Evolutionary conservation across 1,284 basidiomycete species (phyloP), one percentile per base, ranked within the genome.

Genomic region (Cutaneotrichosporon sp.): DNA sequence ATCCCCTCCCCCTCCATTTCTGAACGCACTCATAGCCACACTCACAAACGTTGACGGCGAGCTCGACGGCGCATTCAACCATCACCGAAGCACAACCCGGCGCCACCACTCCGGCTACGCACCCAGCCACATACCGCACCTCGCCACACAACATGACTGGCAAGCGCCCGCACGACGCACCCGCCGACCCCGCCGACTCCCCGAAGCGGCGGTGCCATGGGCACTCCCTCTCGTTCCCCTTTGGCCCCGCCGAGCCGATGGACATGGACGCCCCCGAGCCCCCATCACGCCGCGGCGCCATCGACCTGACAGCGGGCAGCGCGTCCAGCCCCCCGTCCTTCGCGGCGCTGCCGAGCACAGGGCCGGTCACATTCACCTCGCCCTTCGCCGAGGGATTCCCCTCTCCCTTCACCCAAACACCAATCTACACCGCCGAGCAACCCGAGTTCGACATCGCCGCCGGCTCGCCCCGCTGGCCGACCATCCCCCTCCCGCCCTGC

Each of bases 401-500:
- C 22, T 47, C 29, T 4, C 5, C 29, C 29, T 29, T 29, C 29
- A n/a, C n/a, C n/a, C n/a, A n/a, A n/a, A n/a, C n/a, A n/a, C 45
- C n/a, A 27, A 22, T 27, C 14, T 8, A 49, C 24, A 14, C 24
- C 5, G 24, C 27, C 14, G 11, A 16, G 24, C 20, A 18, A 11
- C 45, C 13, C 27, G 45, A 25, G 10, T 50, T 50, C 27, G 47
- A 50, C 27, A 31, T 18, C 16, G 16, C 25, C 7, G 24, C 24
- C 4, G 47, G 25, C 3, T 27, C 24, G 3, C 47, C 47, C 3
- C 27, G 47, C 47, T 18, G 47, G 25, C 47, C 47, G 1, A 29
- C 47, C 8, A 50, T 50, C 47, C 47, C 47, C 13, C 25, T 50
- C 25, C 47, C 47, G 16, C 47, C 47, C 16, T 47, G 45, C 22